Conservation (phyloP, 805 yeast genomes). For the Hanseniaspora jakobsenii region DNA sequence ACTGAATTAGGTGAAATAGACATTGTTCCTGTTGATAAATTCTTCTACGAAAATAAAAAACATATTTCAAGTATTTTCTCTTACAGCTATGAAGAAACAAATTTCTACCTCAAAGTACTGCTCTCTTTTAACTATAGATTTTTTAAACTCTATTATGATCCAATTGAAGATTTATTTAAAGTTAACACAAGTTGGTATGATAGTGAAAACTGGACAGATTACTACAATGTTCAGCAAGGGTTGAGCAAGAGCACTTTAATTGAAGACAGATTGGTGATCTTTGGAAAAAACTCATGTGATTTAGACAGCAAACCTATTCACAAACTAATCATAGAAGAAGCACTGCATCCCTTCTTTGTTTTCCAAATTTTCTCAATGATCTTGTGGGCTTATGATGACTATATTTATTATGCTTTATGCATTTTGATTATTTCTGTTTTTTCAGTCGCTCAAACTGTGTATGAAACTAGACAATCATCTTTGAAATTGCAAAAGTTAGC, state of each 20-base stretch:
- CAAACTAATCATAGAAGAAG: slow-evolving; percentile 69
- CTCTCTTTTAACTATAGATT: slow-evolving; percentile 73
- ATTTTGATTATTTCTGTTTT: slow-evolving; percentile 75
- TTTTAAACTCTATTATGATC: slow-evolving; percentile 69
- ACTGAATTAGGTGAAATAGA: slow-evolving; percentile 83
- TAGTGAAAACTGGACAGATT: slow-evolving; percentile 50
- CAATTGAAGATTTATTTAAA: slow-evolving; percentile 72
- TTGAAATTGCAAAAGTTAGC: slow-evolving; percentile 63
- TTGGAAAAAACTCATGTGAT: slow-evolving; percentile 65
- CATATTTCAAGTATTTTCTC: slow-evolving; percentile 55
- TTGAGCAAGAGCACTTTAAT: slow-evolving; percentile 48
- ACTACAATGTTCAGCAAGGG: slow-evolving; percentile 47
- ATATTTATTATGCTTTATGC: slow-evolving; percentile 87
- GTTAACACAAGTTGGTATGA: slow-evolving; percentile 85
- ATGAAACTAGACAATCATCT: slow-evolving; percentile 76
- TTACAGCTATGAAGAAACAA: slow-evolving; percentile 20
- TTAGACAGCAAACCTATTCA: slow-evolving; percentile 58
- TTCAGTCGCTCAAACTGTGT: slow-evolving; percentile 64
- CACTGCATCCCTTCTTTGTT: slow-evolving; percentile 87
- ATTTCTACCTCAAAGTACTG: slow-evolving; percentile 48
- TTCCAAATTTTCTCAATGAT: slow-evolving; percentile 88
- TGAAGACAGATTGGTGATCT: slow-evolving; percentile 58
- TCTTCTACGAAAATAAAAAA: too few relatives aligned
- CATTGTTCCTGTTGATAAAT: slow-evolving; percentile 47
- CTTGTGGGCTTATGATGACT: slow-evolving; percentile 84